Evolutionary conservation across 2,329 filamentous ascomycete species (phyloP), one percentile per base, ranked within the genome.

Genomic region (Shiraia sp.): DNA sequence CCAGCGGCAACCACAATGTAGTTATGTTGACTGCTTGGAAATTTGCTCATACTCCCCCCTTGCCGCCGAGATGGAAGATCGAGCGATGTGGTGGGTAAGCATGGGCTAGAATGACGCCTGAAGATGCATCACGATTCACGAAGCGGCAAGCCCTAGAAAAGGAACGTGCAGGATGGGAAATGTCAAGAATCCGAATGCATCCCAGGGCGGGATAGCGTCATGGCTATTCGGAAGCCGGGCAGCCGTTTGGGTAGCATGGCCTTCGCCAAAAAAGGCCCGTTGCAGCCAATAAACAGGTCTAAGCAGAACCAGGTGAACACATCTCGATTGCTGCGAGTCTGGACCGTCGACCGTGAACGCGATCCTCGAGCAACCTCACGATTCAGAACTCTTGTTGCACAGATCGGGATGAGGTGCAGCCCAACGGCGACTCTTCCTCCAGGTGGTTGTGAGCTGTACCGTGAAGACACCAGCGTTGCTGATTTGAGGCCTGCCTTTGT

Each of bases 221-320:
- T 17, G 12, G 22, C 14, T n/a, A 12, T 31, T 43, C 35, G 32
- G 40, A 25, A 29, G 25, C 13, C 15, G 35, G 35, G 35, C 38
- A 34, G 26, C 19, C 41, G 31, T 16, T 41, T 35, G 25, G 40
- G 29, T 30, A 23, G 26, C 38, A 43, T 29, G 19, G 39, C 10
- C 30, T 17, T 27, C 26, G 25, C 36, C 36, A 24, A 23, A 19
- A n/a, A 17, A 25, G 16, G 31, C 31, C 17, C 12, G 2, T 14
- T 32, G 32, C 10, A 24, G 15, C 32, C 15, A 32, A 14, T 17
- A 10, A 14, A 5, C 3, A 19, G 12, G 26, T 15, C 4, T 10
- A n/a, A 15, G 12, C 26, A 29, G 26, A 6, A 15, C 26, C 26
- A n/a, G 19, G n/a, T 10, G 26, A 17, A 13, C 10, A 10, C 35